Percentiles rank a stretch among this genome's conserved stretches.
These are phyloP conservation scores for Clonostachys rosea DNA, from an alignment of 2,329 filamentous ascomycete species.

Conservation along the genomic window DNA sequence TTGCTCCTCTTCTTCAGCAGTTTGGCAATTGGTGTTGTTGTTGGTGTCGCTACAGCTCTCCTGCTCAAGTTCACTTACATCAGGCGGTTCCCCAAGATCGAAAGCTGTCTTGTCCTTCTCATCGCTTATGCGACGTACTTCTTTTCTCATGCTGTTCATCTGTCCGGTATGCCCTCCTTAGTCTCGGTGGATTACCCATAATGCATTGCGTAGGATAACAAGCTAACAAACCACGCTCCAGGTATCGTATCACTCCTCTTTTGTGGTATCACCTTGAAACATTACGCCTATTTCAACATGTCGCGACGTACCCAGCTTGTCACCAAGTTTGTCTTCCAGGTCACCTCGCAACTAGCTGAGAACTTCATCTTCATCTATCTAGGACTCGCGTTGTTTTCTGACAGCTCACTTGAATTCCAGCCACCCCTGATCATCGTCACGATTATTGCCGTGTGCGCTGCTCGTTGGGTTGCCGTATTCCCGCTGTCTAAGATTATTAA, in stretches of 20 bases:
- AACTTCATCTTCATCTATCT: slow-evolving; percentile 99
- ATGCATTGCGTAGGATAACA: background rate
- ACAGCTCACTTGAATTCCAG: slow-evolving; percentile 82
- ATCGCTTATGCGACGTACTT: slow-evolving; percentile 97
- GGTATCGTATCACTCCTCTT: slow-evolving; percentile 95
- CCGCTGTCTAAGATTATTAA: slow-evolving; percentile 88
- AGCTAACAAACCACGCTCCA: slow-evolving; percentile 24
- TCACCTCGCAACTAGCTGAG: slow-evolving; percentile 90
- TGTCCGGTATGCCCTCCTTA: slow-evolving; percentile 69
- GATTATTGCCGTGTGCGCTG: slow-evolving; percentile 84
- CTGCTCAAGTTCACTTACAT: slow-evolving; percentile 93
- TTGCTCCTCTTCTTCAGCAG: slow-evolving; percentile 95
- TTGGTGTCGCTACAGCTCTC: slow-evolving; percentile 83
- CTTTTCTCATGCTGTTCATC: slow-evolving; percentile 90
- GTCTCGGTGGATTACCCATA: background rate
- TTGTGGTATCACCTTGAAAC: slow-evolving; percentile 96
- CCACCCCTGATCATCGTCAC: slow-evolving; percentile 93
- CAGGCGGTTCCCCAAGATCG: slow-evolving; percentile 88
- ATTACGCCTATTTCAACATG: slow-evolving; percentile 99
- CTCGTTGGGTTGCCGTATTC: slow-evolving; percentile 91
- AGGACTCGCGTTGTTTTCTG: slow-evolving; percentile 89
- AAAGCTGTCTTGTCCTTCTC: slow-evolving; percentile 89
- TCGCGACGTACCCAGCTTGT: slow-evolving; percentile 94
- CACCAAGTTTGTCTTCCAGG: slow-evolving; percentile 95
- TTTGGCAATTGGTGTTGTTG: slow-evolving; percentile 79